Base-by-base conservation (phyloP, 805 yeast genomes). In the Naumovozyma dairenensis region DNA sequence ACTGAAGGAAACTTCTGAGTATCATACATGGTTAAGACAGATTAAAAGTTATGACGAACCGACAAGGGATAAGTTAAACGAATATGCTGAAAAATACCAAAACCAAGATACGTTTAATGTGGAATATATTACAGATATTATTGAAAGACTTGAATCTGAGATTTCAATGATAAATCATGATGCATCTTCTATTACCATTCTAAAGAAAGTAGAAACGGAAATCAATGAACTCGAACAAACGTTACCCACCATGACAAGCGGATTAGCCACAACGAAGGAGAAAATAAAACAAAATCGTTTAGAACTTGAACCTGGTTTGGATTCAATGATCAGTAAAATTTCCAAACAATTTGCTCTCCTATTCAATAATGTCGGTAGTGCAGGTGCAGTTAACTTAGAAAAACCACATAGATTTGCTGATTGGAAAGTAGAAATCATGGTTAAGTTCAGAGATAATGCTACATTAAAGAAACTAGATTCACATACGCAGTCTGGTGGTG, bases 401-500 rank as follows among this genome's bases (percentile, higher is more conserved):
- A 67, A 67, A 22, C 72, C 67, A 2, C 35, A 36, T 19, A 32
- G 42, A n/a, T 84, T 62, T 50, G 62, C 69, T 14, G 77, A 84
- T 32, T 92, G 98, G 98, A 72, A 74, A 46, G 60, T 92, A 32
- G 81, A 82, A 39, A 83, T 93, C 28, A 54, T 75, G 55, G 97
- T 92, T 6, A 77, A 84, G 41, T 92, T 92, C 55, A 69, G 98
- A 50, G 85, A 80, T 43, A 72, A 68, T 31, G 75, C 86, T 12
- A 75, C 69, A n/a, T 55, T 81, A 38, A 76, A 77, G 42, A 71
- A 72, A 14, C 65, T 92, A 31, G 87, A 84, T 48, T 74, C 84
- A n/a, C 85, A 80, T 37, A 74, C 89, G 3, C 98, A 92, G 55
- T 84, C 96, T 1, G 99, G 99, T 36, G 99, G 99, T 32, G 99